A percentile compares a stretch with the other conserved stretches of the same genome.
Conservation (phyloP, 768 basidiomycete species). For the Multifurca ochricompacta region DNA sequence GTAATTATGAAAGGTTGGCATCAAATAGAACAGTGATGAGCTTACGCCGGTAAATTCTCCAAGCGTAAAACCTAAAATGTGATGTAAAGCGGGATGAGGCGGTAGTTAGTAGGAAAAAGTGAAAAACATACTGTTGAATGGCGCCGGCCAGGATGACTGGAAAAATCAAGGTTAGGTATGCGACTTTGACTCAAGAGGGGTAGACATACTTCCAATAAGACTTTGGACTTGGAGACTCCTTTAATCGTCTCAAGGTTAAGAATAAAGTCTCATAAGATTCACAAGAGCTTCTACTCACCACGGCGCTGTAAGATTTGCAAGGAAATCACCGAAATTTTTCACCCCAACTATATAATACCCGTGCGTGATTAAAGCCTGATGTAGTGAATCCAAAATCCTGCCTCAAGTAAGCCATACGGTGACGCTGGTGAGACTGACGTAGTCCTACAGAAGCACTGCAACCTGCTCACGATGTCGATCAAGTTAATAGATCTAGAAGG, state of each 20-base stretch:
- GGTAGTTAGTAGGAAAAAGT: background rate
- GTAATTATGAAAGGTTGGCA: background rate
- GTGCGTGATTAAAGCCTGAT: background rate
- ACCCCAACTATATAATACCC: slow-evolving; percentile 1
- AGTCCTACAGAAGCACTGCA: background rate
- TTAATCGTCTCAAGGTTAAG: background rate
- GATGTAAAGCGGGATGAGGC: background rate
- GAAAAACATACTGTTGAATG: background rate
- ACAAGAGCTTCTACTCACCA: background rate
- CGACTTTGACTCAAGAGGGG: background rate
- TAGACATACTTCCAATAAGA: background rate
- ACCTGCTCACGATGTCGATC: background rate
- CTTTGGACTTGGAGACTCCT: slow-evolving; percentile 1
- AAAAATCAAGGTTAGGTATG: background rate
- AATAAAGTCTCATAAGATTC: background rate
- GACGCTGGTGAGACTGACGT: background rate
- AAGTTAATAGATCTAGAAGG: background rate
- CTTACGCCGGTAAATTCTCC: slow-evolving; percentile 2
- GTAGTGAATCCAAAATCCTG: background rate
- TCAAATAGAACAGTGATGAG: background rate
- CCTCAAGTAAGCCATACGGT: background rate
- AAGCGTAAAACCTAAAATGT: slow-evolving; percentile 3
- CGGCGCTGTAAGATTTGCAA: background rate
- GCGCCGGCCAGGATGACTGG: background rate
- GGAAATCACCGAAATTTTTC: slow-evolving; percentile 1